Conservation (phyloP, 768 basidiomycete genomes). For the Xerocomellus chrysenteron region DNA sequence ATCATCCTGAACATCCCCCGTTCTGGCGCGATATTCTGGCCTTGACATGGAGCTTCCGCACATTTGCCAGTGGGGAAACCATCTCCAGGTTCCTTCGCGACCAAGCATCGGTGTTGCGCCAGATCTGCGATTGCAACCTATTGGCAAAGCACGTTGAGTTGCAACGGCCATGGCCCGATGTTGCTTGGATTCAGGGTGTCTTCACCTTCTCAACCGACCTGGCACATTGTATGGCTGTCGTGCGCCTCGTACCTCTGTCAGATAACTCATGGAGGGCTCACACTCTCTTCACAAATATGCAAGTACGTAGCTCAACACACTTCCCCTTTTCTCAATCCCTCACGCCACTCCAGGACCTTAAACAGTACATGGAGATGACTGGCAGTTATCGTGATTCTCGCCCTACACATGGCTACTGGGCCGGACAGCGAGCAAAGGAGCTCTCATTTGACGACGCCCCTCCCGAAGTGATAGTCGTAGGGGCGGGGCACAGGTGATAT, state of each 20-base stretch:
- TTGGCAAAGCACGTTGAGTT: not conserved
- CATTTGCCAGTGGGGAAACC: slow-evolving; percentile 37
- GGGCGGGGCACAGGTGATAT: slow-evolving; percentile 53
- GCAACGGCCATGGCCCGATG: slow-evolving; percentile 46
- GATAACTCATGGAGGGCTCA: slow-evolving; percentile 55
- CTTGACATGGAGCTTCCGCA: slow-evolving; percentile 53
- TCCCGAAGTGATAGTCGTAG: slow-evolving; percentile 50
- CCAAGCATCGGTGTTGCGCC: slow-evolving; percentile 25
- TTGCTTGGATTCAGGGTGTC: slow-evolving; percentile 42
- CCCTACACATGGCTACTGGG: slow-evolving; percentile 1
- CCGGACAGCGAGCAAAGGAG: not conserved
- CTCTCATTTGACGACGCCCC: not conserved
- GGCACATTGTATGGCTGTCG: slow-evolving; percentile 2
- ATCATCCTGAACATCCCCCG: not conserved
- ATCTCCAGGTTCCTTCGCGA: slow-evolving; percentile 36
- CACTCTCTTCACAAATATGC: slow-evolving; percentile 56
- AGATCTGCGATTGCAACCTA: slow-evolving; percentile 1
- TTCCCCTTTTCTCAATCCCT: not conserved
- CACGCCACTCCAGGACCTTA: not conserved
- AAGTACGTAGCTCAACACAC: slow-evolving; percentile 16
- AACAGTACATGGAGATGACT: slow-evolving; percentile 41
- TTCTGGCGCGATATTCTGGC: slow-evolving; percentile 20
- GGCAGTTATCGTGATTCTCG: not conserved
- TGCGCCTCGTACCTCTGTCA: slow-evolving; percentile 39
- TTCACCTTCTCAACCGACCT: slow-evolving; percentile 3